These are phyloP conservation scores for Neoarthrinium moseri DNA, from an alignment of 2,329 filamentous ascomycete genomes.

Conservation along the genomic window DNA sequence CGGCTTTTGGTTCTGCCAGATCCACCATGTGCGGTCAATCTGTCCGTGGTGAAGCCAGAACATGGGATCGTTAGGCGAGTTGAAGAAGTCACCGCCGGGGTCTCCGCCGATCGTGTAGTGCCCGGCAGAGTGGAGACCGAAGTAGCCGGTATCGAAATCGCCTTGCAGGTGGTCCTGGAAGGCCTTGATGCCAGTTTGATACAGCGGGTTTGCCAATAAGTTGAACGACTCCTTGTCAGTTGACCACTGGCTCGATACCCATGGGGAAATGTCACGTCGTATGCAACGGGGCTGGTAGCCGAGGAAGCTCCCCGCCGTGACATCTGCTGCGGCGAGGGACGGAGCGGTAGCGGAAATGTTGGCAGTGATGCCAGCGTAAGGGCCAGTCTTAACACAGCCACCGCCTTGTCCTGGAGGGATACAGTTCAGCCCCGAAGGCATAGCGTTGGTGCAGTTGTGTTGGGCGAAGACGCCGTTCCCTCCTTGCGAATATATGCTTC, in stretches of 20 bases:
- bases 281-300: conserved; percentile 15
- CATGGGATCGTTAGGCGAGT: conserved; percentile 7
- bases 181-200: conserved; percentile 9
- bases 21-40: conserved; percentile 24
- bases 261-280: conserved; percentile 11
- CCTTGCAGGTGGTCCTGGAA: conserved; percentile 11
- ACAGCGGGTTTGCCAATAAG: conserved; percentile 20
- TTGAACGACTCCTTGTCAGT: conserved; percentile 18
- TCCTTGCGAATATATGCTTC: conserved; percentile 32
- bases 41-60: conserved; percentile 14
- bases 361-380: conserved; percentile 20
- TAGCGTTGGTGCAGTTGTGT: conserved; percentile 15
- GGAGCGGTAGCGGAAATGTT: conserved; percentile 20
- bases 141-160: conserved; percentile 5
- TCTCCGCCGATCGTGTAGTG: conserved; percentile 35
- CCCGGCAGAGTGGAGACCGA: conserved; percentile 29
- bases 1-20: conserved; percentile 23
- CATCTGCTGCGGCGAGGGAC: conserved; percentile 24
- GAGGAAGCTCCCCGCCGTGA: conserved; percentile 20
- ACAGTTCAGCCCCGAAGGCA: conserved; percentile 16
- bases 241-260: conserved; percentile 17
- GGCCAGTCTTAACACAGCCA: conserved; percentile 35
- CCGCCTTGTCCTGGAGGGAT: conserved; percentile 8
- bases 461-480: conserved; percentile 24
- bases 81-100: conserved; percentile 25